Evolutionary conservation across 768 basidiomycete species (phyloP), one percentile per base, ranked within the genome.

Genomic region (Ephemerocybe angulata): DNA sequence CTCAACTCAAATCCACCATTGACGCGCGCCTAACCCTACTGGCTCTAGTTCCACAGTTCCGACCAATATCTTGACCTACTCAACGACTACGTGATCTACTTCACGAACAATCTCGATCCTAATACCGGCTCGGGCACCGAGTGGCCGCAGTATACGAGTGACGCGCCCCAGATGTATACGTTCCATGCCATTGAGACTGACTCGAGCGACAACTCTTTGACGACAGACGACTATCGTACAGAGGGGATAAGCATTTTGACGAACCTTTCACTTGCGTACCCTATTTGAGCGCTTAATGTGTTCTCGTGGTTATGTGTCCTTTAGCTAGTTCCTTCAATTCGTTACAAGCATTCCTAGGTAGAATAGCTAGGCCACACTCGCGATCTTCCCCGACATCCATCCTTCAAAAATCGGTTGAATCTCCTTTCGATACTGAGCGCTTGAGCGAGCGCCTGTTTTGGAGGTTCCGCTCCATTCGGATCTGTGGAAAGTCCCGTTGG

Each of bases 51-150:
- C 40, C 81, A 82, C 54, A 59, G 56, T 7, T 70, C 74, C 0
- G 78, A 82, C 58, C 53, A 70, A 11, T 66, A 70, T 19, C 59
- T 73, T 19, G 76, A 72, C 56, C 62, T 65, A 1, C 68, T 80
- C 59, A 62, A 74, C 8, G 75, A 78, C 62, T 73, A 76, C 58
- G 65, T 81, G 30, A 69, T 81, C 57, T 69, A 72, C 51, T 82
- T 82, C 55, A 70, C 67, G n/a, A 66, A 59, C 50, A 70, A 63
- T 13, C 75, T 78, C 47, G 62, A 82, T 60, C 80, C 75, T 2
- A 82, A 82, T 58, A 53, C 40, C 29, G 59, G 57, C 29, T 55
- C 43, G 22, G 50, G 52, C 13, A 35, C 52, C 11, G 43, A 53
- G 11, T 71, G 72, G 72, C 71, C 72, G 15, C 60, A 69, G 50